These are phyloP conservation scores for Ophiorrhiza pumila DNA, from an alignment of 257 asterid genomes.

Conservation along the genomic window DNA sequence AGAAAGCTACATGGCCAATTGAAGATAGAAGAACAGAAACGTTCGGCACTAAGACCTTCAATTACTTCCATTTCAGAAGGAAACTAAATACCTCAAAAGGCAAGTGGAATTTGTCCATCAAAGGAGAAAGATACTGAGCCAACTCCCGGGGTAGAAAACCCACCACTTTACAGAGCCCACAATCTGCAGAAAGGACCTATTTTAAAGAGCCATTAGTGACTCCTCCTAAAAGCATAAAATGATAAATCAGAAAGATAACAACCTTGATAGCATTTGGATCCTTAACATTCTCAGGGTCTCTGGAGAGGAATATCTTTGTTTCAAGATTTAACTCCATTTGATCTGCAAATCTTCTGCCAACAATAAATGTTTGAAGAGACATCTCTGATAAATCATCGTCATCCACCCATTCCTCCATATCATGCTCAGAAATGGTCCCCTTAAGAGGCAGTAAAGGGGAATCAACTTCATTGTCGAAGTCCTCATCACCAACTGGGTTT, in stretches of 20 bases:
- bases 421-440: constrained; percentile 28
- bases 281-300: constrained; percentile 71
- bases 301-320: constrained; percentile 51
- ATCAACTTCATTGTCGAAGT: constrained; percentile 17
- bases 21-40: constrained; percentile 1
- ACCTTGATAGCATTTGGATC: constrained; percentile 92
- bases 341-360: constrained; percentile 76
- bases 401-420: constrained; percentile 26
- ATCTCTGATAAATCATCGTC: constrained; percentile 36
- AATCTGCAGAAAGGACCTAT: constrained; percentile 66
- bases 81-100: constrained; percentile 59
- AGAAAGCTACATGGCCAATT: background rate
- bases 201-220: constrained; percentile 20
- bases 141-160: constrained; percentile 86
- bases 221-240: constrained; percentile 3
- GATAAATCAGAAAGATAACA: constrained; percentile 18
- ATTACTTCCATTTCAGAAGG: background rate
- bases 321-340: constrained; percentile 41
- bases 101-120: constrained; percentile 64
- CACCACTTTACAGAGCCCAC: constrained; percentile 43
- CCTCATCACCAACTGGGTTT: constrained; percentile 23
- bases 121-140: constrained; percentile 71
- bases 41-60: background rate
- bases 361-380: constrained; percentile 60
- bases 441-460: constrained; percentile 27